Conservation (phyloP, 2,329 filamentous ascomycete species). For the Fusarium redolens region DNA sequence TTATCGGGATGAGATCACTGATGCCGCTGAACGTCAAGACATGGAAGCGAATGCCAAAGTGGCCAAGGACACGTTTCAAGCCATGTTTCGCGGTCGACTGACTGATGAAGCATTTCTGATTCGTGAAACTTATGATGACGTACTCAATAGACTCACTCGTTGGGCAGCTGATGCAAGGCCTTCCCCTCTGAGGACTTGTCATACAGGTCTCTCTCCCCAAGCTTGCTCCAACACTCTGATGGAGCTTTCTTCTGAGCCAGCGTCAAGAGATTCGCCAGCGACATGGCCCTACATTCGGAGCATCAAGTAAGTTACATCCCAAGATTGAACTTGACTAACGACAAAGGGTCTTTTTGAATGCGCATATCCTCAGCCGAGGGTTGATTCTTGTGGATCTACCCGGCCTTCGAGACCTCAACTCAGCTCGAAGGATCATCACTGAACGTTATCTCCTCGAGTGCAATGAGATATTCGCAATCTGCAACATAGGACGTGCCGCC, state of each 20-base stretch:
- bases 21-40: constrained; percentile 41
- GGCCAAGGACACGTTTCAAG: constrained; percentile 52
- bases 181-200: neutral
- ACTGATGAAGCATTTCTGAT: constrained; percentile 36
- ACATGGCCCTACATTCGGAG: constrained; percentile 60
- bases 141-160: constrained; percentile 32
- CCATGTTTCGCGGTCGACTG: constrained; percentile 50
- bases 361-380: constrained; percentile 60
- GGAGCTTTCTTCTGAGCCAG: constrained; percentile 53
- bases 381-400: constrained; percentile 59
- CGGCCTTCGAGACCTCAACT: constrained; percentile 60
- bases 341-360: constrained; percentile 56
- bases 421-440: constrained; percentile 56
- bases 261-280: constrained; percentile 29
- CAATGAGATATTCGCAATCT: constrained; percentile 60
- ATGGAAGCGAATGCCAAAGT: constrained; percentile 47
- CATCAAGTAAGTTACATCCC: constrained; percentile 50
- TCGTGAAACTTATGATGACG: neutral
- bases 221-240: constrained; percentile 51
- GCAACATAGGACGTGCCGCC: constrained; percentile 54
- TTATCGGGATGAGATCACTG: constrained; percentile 31
- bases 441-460: constrained; percentile 59
- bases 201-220: constrained; percentile 14
- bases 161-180: constrained; percentile 40
- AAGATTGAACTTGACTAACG: constrained; percentile 14